Evolutionary conservation across 108 stramenopile species (phyloP), one percentile per base, ranked within the genome.

Genomic region (Fragilaria crotonensis): DNA sequence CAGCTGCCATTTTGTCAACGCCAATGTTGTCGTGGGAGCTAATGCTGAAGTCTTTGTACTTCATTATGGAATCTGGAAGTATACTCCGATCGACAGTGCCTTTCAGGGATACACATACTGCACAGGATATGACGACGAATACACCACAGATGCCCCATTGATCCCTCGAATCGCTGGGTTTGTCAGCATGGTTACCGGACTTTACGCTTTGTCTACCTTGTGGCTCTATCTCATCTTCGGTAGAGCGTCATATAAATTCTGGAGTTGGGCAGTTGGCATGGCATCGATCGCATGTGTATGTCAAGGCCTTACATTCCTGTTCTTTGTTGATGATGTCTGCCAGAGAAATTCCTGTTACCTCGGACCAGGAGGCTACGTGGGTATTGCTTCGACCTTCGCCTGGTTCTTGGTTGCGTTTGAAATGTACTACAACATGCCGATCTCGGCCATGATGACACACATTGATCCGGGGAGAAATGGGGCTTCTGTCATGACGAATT

Each of bases 11-110:
- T 77, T 76, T 47, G 70, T 70, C 4, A 68, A 74, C 1, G 68
- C 63, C 20, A n/a, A 46, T 3, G 57, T 76, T 31, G 31, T 25
- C 22, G 71, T 70, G 3, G 75, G 72, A 23, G 61, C 62, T 27
- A 23, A 62, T 20, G 46, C 54, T 11, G 44, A 57, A 1, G 51
- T 52, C 18, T 79, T 72, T 55, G 57, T 59, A 17, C 45, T 77
- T 52, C 80, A 77, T 48, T 74, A 66, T 60, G 80, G 80, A 36
- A 53, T 81, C 7, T 81, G 72, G 72, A 75, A 74, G 50, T 81
- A 77, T 49, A 64, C 71, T 54, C 73, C 80, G 0, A 50, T 70
- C 5, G 76, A 76, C 27, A 73, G 68, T 47, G 72, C 55, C 20
- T 68, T 67, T 36, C 68, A 70, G 21, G 73, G 73, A 14, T 77